Evolutionary conservation across 2,329 filamentous ascomycete species (phyloP), one percentile per base, ranked within the genome.

Genomic region (Aspergillus sp.): DNA sequence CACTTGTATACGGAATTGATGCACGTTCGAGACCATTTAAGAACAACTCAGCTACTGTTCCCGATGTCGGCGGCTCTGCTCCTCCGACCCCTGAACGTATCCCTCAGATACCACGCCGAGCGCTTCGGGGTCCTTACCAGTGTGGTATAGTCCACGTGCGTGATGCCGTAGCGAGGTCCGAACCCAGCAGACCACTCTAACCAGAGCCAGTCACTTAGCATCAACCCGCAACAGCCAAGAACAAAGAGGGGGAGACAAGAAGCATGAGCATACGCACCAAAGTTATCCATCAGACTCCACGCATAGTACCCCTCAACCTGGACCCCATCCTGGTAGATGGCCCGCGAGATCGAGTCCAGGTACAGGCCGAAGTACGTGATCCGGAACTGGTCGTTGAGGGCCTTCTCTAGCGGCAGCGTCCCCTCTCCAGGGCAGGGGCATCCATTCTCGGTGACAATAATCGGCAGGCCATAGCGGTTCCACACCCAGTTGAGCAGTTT

Each of bases 221-320:
- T 23, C 3, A 25, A 14, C 5, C 41, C n/a, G n/a, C n/a, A n/a
- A n/a, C n/a, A n/a, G n/a, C n/a, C n/a, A n/a, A n/a, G n/a, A n/a
- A n/a, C n/a, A n/a, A n/a, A n/a, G n/a, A n/a, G n/a, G n/a, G n/a
- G n/a, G n/a, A 44, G 14, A 44, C n/a, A 14, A 21, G 17, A n/a
- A 16, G 13, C 14, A 42, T 5, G 3, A 9, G 14, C 11, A 5
- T 5, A 14, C 34, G 11, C 46, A 58, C 55, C 55, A 16, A 54
- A 60, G 21, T 58, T 60, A 45, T 58, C 59, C 54, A 57, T 55
- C 13, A 59, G 43, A 36, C 46, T 50, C 57, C 57, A 59, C 1
- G 50, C 57, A 38, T 41, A 57, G 31, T 57, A 59, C 2, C 55
- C 55, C 13, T 21, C 19, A 11, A 59, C 43, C 11, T 23, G 4